Conservation (phyloP, 345 rosid species). For the Eucalyptus globulus region DNA sequence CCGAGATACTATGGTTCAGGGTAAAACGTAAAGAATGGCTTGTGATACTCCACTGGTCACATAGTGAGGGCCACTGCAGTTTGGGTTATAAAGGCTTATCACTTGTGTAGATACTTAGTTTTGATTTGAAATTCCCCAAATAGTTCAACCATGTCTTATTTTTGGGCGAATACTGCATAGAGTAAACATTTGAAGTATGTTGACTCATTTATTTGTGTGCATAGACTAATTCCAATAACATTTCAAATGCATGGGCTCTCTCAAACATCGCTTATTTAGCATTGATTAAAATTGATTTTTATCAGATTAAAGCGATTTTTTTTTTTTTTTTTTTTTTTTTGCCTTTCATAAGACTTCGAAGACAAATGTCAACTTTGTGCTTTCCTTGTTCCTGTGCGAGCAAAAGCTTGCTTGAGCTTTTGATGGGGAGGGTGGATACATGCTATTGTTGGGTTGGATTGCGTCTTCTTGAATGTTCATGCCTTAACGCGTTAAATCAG, state of each 20-base stretch:
- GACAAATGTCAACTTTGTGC: neutral
- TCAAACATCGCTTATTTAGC: neutral
- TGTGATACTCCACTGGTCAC: neutral
- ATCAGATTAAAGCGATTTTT: neutral
- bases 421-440: neutral
- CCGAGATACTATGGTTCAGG: neutral
- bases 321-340: neutral
- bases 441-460: neutral
- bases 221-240: neutral
- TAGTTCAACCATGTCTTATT: neutral
- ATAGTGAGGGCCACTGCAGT: neutral
- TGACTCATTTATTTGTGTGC: neutral
- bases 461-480: neutral
- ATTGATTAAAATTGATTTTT: neutral
- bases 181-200: neutral
- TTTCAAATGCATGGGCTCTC: neutral
- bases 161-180: neutral
- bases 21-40: neutral
- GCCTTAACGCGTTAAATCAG: slow-evolving; percentile 45
- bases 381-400: neutral
- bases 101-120: neutral
- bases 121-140: neutral
- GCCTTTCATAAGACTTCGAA: neutral
- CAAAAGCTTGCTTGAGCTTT: neutral
- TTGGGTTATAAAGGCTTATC: neutral